A percentile compares a stretch with the other conserved stretches of the same genome.
Evolutionary conservation across 345 rosid genomes (phyloP).

Genomic region (Salix viminalis): DNA sequence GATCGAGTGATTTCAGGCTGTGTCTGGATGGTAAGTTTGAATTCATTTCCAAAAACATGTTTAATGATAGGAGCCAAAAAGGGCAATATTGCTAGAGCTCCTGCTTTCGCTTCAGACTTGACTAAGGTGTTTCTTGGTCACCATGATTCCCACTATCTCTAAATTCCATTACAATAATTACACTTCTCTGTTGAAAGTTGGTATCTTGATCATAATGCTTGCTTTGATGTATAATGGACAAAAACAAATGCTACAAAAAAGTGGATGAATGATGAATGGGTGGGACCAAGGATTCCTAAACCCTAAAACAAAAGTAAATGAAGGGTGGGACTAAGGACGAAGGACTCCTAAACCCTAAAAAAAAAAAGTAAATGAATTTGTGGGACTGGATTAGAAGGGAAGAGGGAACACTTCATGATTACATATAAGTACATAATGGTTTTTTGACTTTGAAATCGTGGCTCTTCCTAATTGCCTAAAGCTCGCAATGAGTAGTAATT

Average conservation of each 20-base stretch:
- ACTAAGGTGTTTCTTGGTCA: not conserved
- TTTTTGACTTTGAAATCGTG: conserved; percentile 1
- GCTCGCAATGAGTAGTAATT: not conserved
- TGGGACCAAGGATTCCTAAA: not conserved
- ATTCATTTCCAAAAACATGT: not conserved
- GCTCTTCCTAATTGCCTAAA: not conserved
- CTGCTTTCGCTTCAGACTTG: not conserved
- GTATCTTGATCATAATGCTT: not conserved
- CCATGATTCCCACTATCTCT: not conserved
- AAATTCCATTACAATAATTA: not conserved
- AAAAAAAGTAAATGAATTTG: not conserved
- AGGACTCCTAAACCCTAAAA: too few species aligned
- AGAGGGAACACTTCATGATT: conserved; percentile 19
- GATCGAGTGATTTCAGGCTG: conserved; percentile 23
- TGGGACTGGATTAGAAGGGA: conserved; percentile 5
- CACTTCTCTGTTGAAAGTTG: not conserved
- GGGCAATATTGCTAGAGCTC: not conserved
- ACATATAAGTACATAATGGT: not conserved
- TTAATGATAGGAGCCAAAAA: not conserved
- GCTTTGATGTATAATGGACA: not conserved
- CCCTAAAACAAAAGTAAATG: not conserved
- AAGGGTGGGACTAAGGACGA: not conserved
- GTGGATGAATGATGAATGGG: conserved; percentile 7
- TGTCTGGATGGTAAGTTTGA: not conserved
- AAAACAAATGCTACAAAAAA: not conserved